A percentile compares a stretch with the other conserved stretches of the same genome.
phyloP scores from a whole-genome alignment of 306 rosid species.

The Citrullus mucosospermus region DNA sequence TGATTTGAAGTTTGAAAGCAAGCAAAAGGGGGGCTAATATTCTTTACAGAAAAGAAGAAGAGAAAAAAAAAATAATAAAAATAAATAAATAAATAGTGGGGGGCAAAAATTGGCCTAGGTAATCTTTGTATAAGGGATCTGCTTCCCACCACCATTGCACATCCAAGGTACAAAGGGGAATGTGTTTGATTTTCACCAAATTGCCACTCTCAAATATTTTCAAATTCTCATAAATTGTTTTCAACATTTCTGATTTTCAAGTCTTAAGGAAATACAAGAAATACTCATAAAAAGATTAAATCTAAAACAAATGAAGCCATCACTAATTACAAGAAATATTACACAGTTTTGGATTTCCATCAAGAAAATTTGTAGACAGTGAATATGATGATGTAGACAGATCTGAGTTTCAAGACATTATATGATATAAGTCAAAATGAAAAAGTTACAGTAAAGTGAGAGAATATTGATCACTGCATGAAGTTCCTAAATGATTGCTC shows the following conservation, averaged over 20 bases:
- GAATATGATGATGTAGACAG: not conserved
- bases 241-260: not conserved
- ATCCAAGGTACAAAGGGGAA: too few species aligned
- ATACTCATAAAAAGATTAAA: not conserved
- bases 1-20: too few species aligned
- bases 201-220: not conserved
- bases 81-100: too few species aligned
- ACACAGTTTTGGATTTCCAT: not conserved
- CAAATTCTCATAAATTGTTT: too few species aligned
- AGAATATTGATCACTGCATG: slow-evolving; percentile 20
- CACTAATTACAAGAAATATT: not conserved
- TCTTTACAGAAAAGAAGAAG: too few species aligned
- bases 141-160: too few species aligned
- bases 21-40: too few species aligned
- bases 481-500: slow-evolving; percentile 38
- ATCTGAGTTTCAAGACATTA: not conserved
- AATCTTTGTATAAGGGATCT: too few species aligned
- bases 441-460: not conserved
- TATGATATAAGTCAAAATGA: not conserved
- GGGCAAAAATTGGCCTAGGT: too few species aligned
- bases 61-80: too few species aligned
- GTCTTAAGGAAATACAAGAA: not conserved
- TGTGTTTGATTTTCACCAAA: too few species aligned
- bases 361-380: not conserved
- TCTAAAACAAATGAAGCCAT: not conserved